A percentile compares a stretch with the other conserved stretches of the same genome.
phyloP scores from a whole-genome alignment of 306 rosid species.

The Astragalus glycyphyllos region DNA sequence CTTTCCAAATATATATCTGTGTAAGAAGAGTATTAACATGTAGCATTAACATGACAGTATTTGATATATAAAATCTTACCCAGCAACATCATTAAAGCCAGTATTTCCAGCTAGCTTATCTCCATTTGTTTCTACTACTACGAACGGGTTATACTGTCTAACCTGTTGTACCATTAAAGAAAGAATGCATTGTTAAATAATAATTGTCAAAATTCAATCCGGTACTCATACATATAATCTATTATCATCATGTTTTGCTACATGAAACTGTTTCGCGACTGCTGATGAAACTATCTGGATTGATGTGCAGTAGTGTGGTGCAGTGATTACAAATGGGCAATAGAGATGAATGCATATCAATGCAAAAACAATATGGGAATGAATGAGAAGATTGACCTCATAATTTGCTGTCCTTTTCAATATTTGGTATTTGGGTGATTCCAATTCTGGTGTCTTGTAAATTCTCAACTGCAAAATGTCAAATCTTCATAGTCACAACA shows the following conservation, averaged over 20 bases:
- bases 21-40: conserved; percentile 6
- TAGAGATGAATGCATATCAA: conserved; percentile 4
- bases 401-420: conserved; percentile 72
- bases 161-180: conserved; percentile 54
- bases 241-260: conserved; percentile 8
- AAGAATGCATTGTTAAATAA: too few relatives aligned
- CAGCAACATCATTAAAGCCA: conserved; percentile 83
- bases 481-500: conserved; percentile 26
- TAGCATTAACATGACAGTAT: conserved; percentile 11
- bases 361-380: neutral
- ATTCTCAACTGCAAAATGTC: conserved; percentile 66
- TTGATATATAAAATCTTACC: conserved; percentile 54
- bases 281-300: neutral
- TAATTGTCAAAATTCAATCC: neutral
- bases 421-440: conserved; percentile 80
- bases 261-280: neutral
- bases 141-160: conserved; percentile 74
- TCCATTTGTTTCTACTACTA: conserved; percentile 75
- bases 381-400: conserved; percentile 61
- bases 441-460: conserved; percentile 89
- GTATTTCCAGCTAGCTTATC: conserved; percentile 85
- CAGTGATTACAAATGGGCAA: neutral
- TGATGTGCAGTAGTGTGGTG: neutral
- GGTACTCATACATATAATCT: neutral
- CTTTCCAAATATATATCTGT: conserved; percentile 89